Evolutionary conservation across 169 alveolate genomes (phyloP).

Genomic region (Sarcocystis neurona): DNA sequence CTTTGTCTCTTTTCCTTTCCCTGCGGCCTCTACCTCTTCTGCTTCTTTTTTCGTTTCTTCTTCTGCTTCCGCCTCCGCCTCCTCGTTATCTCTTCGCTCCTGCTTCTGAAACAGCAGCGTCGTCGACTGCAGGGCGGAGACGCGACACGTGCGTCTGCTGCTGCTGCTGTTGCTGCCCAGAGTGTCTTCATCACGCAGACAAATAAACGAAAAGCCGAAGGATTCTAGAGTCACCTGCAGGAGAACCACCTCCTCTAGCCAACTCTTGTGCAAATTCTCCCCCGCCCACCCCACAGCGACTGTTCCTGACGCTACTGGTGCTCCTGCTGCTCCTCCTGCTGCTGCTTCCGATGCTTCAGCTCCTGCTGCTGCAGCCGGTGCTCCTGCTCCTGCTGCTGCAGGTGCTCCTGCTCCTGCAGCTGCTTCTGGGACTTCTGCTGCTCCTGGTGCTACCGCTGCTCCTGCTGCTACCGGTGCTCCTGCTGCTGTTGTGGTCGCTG

Average conservation of each 20-base stretch:
- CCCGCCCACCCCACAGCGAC: neutral
- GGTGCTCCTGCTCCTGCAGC: neutral
- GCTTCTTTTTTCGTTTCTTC: neutral
- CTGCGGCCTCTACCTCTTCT: neutral
- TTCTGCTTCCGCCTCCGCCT: neutral
- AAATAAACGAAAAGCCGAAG: neutral
- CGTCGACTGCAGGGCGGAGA: conserved; percentile 14
- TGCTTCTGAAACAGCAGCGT: neutral
- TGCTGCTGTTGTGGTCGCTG: neutral
- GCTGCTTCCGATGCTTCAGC: neutral
- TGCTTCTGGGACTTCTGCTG: too few relatives aligned
- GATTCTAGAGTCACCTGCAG: neutral
- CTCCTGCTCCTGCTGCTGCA: neutral
- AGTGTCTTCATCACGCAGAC: neutral
- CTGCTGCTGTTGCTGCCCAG: neutral
- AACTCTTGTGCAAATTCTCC: neutral
- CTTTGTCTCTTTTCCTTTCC: neutral
- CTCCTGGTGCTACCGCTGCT: too few relatives aligned
- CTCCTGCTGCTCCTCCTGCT: conserved; percentile 2
- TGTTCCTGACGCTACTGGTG: neutral
- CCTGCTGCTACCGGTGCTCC: neutral
- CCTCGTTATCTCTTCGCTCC: neutral
- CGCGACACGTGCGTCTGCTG: neutral
- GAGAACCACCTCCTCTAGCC: conserved; percentile 8
- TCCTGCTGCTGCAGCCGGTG: neutral